A percentile compares a stretch with the other conserved stretches of the same genome.
Evolutionary conservation across 1,284 basidiomycete species (phyloP).

Genomic region (Amylostereum areolatum): DNA sequence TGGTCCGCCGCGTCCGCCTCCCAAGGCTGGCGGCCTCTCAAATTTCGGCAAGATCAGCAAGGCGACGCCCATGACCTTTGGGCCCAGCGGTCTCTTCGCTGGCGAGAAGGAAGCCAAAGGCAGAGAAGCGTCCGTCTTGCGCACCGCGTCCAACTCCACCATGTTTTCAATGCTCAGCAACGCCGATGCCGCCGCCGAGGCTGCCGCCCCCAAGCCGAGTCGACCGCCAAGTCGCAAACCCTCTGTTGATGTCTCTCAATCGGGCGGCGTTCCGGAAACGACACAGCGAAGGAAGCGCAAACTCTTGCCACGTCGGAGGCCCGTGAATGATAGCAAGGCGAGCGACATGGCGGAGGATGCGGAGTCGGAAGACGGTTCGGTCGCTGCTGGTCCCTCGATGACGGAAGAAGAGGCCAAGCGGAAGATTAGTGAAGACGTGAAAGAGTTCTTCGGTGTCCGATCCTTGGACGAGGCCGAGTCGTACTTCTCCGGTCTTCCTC

Average conservation of each 20-base stretch:
- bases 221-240: constrained; percentile 44
- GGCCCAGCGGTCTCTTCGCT: constrained; percentile 36
- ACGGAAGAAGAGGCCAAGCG: constrained; percentile 66
- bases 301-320: constrained; percentile 54
- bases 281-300: constrained; percentile 71
- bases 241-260: constrained; percentile 38
- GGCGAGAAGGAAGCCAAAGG: constrained; percentile 49
- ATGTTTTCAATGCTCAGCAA: constrained; percentile 79
- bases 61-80: constrained; percentile 61
- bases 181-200: too few species aligned
- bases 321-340: constrained; percentile 50
- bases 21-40: constrained; percentile 82
- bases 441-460: constrained; percentile 72
- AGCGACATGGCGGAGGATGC: constrained; percentile 46
- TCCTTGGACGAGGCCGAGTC: constrained; percentile 83
- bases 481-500: constrained; percentile 71
- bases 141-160: constrained; percentile 75
- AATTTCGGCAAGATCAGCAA: constrained; percentile 83
- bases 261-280: constrained; percentile 29
- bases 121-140: constrained; percentile 62
- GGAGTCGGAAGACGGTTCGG: constrained; percentile 27
- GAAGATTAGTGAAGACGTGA: constrained; percentile 77
- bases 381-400: constrained; percentile 39
- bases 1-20: constrained; percentile 53
- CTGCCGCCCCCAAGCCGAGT: too few species aligned